These are phyloP conservation scores for Biscogniauxia marginata DNA, from an alignment of 2,329 filamentous ascomycete species.

Conservation along the genomic window DNA sequence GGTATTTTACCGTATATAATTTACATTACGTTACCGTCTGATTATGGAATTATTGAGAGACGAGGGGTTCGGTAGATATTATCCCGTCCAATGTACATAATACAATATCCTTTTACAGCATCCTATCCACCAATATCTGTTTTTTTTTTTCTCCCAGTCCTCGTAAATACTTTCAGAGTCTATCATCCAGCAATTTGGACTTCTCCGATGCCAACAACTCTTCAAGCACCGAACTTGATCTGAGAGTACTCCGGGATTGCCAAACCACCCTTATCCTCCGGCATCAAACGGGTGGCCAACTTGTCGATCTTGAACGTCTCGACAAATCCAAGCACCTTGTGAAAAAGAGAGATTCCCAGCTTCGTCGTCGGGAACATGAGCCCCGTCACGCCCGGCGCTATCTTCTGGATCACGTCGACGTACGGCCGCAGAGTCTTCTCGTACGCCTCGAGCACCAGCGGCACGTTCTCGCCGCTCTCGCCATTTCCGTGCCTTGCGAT, in stretches of 20 bases:
- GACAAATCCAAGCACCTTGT: constrained; percentile 8
- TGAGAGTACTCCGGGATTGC: constrained; percentile 23
- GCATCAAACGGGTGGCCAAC: constrained; percentile 11
- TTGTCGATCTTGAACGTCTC: constrained; percentile 20
- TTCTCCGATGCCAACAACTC: background rate
- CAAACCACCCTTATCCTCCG: constrained; percentile 15
- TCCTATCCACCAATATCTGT: too few relatives aligned
- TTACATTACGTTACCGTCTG: too few relatives aligned
- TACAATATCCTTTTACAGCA: too few relatives aligned
- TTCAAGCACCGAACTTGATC: background rate
- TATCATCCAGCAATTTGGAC: too few relatives aligned
- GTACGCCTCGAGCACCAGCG: constrained; percentile 12
- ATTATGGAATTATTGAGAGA: too few relatives aligned
- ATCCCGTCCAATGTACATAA: too few relatives aligned
- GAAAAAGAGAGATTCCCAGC: constrained; percentile 18
- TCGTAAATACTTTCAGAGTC: too few relatives aligned
- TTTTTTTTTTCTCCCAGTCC: too few relatives aligned
- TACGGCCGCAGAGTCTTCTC: constrained; percentile 22
- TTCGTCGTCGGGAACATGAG: constrained; percentile 15
- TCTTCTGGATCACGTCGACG: constrained; percentile 17
- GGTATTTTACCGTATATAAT: too few relatives aligned
- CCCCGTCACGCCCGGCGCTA: background rate
- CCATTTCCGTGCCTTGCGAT: constrained; percentile 25
- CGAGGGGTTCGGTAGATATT: too few relatives aligned
- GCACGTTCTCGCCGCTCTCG: constrained; percentile 1